Conservation (phyloP, 106 monocot genomes). For the Dioscorea alata region DNA sequence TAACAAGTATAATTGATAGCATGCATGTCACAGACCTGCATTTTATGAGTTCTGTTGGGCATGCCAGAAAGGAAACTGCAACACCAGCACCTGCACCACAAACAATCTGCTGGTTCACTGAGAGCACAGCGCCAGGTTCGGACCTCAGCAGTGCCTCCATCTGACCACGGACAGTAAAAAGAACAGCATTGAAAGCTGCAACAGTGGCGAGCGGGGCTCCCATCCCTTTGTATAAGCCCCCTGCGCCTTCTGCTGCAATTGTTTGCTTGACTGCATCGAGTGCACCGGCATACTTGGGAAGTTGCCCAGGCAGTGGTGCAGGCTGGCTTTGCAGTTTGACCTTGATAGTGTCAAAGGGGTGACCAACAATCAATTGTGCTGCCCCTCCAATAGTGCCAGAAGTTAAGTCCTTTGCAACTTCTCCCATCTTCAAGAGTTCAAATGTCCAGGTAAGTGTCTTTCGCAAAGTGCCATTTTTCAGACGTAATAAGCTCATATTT, state of each 20-base stretch:
- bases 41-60: conserved; percentile 90
- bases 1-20: background rate
- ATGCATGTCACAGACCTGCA: conserved; percentile 52
- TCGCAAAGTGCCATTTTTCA: too few species aligned
- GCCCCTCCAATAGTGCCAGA: conserved; percentile 92
- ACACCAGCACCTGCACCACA: conserved; percentile 88
- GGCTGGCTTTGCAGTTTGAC: conserved; percentile 96
- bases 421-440: conserved; percentile 52
- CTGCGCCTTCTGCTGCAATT: conserved; percentile 65
- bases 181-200: conserved; percentile 90
- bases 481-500: too few species aligned
- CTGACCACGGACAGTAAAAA: conserved; percentile 91
- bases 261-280: conserved; percentile 97
- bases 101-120: conserved; percentile 74
- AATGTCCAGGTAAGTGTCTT: background rate
- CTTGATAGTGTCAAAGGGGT: conserved; percentile 95
- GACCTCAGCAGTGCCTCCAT: conserved; percentile 77
- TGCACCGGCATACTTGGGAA: conserved; percentile 70
- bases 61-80: conserved; percentile 84
- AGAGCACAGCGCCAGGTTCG: conserved; percentile 56
- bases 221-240: conserved; percentile 96
- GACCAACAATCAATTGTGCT: conserved; percentile 83
- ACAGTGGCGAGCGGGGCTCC: conserved; percentile 94
- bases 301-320: conserved; percentile 77
- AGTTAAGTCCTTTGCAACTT: conserved; percentile 80